These are phyloP conservation scores for Naematelia encephala DNA, from an alignment of 768 basidiomycete genomes.

Conservation along the genomic window DNA sequence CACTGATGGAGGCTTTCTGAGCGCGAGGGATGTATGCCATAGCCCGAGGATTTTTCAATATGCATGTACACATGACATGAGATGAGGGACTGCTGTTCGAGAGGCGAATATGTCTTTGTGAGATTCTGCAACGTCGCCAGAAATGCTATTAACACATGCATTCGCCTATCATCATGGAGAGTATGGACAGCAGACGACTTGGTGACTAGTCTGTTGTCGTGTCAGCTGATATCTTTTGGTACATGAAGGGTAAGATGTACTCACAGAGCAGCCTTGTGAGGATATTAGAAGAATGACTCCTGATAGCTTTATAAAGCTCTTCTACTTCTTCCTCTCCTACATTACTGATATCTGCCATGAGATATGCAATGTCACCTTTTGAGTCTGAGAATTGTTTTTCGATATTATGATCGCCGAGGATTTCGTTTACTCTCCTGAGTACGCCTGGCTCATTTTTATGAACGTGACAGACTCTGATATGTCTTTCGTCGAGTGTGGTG, in stretches of 20 bases:
- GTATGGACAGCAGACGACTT: no score
- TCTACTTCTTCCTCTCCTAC: slow-evolving; percentile 78
- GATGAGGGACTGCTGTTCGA: no score
- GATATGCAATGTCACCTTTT: slow-evolving; percentile 60
- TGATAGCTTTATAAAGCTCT: slow-evolving; percentile 73
- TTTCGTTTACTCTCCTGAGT: slow-evolving; percentile 89
- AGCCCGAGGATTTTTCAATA: neutral
- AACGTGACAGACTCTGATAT: slow-evolving; percentile 88
- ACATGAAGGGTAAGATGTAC: slow-evolving; percentile 15
- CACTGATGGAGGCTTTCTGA: slow-evolving; percentile 40
- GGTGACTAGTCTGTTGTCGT: no score
- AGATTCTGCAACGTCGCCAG: no score
- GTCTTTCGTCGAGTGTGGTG: slow-evolving; percentile 70
- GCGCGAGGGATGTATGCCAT: neutral
- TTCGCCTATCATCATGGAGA: no score
- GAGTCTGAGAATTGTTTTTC: slow-evolving; percentile 97
- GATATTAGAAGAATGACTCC: slow-evolving; percentile 76
- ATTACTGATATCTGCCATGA: slow-evolving; percentile 94
- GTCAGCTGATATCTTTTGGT: no score
- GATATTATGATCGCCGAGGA: slow-evolving; percentile 90
- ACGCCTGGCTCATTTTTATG: slow-evolving; percentile 78
- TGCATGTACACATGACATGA: no score
- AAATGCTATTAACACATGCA: no score
- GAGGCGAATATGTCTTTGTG: no score
- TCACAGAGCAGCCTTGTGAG: slow-evolving; percentile 72